Conservation (phyloP, 2,329 filamentous ascomycete species). For the Ophiocordyceps camponoti-saundersi region DNA sequence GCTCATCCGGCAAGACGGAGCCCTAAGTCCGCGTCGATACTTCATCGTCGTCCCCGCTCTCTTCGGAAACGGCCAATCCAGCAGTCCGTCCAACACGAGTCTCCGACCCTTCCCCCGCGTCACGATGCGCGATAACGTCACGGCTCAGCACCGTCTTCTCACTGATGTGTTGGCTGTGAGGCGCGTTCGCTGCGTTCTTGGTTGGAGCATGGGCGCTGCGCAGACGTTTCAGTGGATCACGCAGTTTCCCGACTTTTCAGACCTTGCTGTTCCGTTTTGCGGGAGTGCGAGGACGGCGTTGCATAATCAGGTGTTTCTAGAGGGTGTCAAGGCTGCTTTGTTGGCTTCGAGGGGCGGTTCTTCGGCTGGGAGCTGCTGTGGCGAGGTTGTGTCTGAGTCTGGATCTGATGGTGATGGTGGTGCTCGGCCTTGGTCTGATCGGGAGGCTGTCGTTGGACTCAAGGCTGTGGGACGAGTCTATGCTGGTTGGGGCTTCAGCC, state of each 20-base stretch:
- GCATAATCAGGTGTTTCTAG: slow-evolving; percentile 38
- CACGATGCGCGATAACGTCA: slow-evolving; percentile 33
- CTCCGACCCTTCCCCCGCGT: slow-evolving; percentile 21
- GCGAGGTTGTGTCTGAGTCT: too few relatives aligned
- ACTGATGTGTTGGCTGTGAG: slow-evolving; percentile 22
- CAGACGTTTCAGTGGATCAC: slow-evolving; percentile 34
- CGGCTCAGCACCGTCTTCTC: slow-evolving; percentile 26
- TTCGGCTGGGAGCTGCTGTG: neutral
- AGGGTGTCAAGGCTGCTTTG: slow-evolving; percentile 29
- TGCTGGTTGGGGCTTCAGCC: slow-evolving; percentile 67
- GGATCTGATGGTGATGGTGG: neutral
- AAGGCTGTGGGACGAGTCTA: slow-evolving; percentile 37
- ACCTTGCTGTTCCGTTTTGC: slow-evolving; percentile 28
- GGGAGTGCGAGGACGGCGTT: slow-evolving; percentile 29
- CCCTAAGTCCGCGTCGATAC: slow-evolving; percentile 38
- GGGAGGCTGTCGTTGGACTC: neutral
- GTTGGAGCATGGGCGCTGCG: slow-evolving; percentile 40
- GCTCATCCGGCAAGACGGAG: slow-evolving; percentile 50
- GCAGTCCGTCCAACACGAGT: slow-evolving; percentile 30
- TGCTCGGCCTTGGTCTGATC: neutral
- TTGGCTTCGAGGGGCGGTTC: neutral
- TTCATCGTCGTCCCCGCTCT: slow-evolving; percentile 33
- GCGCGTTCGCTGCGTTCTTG: slow-evolving; percentile 27
- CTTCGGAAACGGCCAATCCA: slow-evolving; percentile 35
- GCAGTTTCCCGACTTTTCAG: slow-evolving; percentile 29